Conservation (phyloP, 176 grass and related monocot genomes). For the Rhynchospora pubera region DNA sequence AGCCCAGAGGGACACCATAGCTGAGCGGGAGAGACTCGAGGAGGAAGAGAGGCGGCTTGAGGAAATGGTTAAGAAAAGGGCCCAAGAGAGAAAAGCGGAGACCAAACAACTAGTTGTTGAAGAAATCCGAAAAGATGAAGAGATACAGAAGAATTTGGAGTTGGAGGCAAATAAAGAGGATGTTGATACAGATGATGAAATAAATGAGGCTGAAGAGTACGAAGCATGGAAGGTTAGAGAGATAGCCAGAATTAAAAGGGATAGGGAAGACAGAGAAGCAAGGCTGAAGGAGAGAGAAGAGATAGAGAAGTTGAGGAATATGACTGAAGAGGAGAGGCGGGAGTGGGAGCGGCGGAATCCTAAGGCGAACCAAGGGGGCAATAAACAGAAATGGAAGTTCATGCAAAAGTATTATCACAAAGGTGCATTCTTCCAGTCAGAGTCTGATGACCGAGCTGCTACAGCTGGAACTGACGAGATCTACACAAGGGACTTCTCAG, state of each 20-base stretch:
- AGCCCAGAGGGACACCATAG: slow-evolving; percentile 85
- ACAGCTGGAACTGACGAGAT: slow-evolving; percentile 52
- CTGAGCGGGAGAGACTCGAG: slow-evolving; percentile 72
- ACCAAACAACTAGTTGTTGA: slow-evolving; percentile 80
- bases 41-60: slow-evolving; percentile 84
- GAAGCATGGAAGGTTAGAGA: slow-evolving; percentile 86
- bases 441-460: slow-evolving; percentile 49
- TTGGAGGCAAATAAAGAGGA: slow-evolving; percentile 61
- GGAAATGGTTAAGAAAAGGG: slow-evolving; percentile 67
- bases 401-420: slow-evolving; percentile 99
- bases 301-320: slow-evolving; percentile 92
- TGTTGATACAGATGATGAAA: slow-evolving; percentile 82
- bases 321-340: slow-evolving; percentile 86
- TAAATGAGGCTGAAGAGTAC: slow-evolving; percentile 96
- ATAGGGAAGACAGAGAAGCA: slow-evolving; percentile 81
- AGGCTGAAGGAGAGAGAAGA: slow-evolving; percentile 98
- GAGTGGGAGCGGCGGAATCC: slow-evolving; percentile 83
- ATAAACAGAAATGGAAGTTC: slow-evolving; percentile 87
- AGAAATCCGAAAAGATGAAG: slow-evolving; percentile 73
- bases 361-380: slow-evolving; percentile 11
- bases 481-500: slow-evolving; percentile 74
- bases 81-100: slow-evolving; percentile 71
- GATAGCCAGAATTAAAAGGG: slow-evolving; percentile 97
- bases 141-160: slow-evolving; percentile 70
- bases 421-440: slow-evolving; percentile 85